phyloP scores from a whole-genome alignment of 2,329 filamentous ascomycete genomes.

The Scedosporium dehoogii region DNA sequence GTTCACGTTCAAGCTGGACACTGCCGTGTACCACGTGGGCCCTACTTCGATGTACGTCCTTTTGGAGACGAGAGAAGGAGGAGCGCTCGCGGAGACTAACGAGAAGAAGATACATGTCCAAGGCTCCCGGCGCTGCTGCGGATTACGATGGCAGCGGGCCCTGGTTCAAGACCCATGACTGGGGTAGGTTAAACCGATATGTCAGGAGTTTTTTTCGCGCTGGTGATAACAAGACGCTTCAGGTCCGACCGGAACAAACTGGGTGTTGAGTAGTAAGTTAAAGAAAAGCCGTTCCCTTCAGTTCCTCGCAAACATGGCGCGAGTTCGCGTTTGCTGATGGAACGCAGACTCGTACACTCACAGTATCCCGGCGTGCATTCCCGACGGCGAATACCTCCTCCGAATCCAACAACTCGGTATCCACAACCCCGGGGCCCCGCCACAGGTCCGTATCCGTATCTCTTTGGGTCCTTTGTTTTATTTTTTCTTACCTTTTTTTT shows the following conservation, averaged over 20 bases:
- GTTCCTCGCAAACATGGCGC: too few species aligned
- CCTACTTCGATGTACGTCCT: conserved; percentile 22
- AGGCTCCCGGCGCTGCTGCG: conserved; percentile 22
- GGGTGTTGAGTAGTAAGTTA: conserved; percentile 1
- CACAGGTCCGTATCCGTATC: conserved; percentile 2
- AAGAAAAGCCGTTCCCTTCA: too few species aligned
- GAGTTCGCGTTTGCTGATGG: too few species aligned
- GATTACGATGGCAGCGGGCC: conserved; percentile 26
- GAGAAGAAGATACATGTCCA: conserved; percentile 18
- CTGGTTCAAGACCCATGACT: conserved; percentile 30
- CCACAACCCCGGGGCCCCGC: conserved; percentile 40
- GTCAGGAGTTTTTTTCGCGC: too few species aligned
- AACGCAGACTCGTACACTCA: conserved; percentile 17
- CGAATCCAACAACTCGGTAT: conserved; percentile 51
- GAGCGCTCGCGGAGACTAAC: not conserved
- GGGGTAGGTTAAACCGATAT: conserved; percentile 9
- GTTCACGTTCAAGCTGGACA: conserved; percentile 26
- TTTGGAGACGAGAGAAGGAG: too few species aligned
- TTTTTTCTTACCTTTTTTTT: too few species aligned
- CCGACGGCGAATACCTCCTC: conserved; percentile 47
- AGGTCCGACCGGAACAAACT: too few species aligned
- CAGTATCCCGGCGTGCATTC: conserved; percentile 38
- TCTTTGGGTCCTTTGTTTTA: too few species aligned
- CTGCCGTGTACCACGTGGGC: conserved; percentile 28
- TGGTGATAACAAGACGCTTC: too few species aligned